Conservation (phyloP, 225 moss, liverwort and hornwort species). For the Physcomitrium patens region DNA sequence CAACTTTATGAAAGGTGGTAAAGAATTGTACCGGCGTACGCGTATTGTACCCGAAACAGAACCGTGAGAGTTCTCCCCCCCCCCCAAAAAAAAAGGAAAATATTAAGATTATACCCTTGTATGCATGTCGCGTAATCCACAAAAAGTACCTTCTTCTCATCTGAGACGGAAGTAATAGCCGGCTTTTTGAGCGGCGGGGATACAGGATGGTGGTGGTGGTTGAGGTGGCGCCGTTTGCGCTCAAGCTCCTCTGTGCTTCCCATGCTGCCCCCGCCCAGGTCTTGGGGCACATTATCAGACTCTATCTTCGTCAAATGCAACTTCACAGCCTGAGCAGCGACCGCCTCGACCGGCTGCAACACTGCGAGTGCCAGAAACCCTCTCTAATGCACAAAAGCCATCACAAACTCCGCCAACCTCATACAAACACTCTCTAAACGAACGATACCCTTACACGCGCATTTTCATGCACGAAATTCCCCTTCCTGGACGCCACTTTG, state of each 20-base stretch:
- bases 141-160: constrained; percentile 84
- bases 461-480: not conserved
- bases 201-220: constrained; percentile 77
- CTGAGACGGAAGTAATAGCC: constrained; percentile 75
- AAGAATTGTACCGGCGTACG: not conserved
- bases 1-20: not conserved
- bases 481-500: not conserved
- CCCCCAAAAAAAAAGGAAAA: not conserved
- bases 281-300: constrained; percentile 97
- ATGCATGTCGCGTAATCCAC: not conserved
- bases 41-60: not conserved
- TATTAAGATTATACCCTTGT: not conserved
- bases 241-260: constrained; percentile 99
- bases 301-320: constrained; percentile 72
- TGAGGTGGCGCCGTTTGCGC: constrained; percentile 98
- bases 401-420: not conserved
- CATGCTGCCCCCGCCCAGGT: constrained; percentile 95
- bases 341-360: constrained; percentile 60
- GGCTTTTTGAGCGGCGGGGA: constrained; percentile 98
- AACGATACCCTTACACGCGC: not conserved
- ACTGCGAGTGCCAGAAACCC: not conserved
- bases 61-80: not conserved
- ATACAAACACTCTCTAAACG: not conserved
- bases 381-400: not conserved
- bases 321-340: constrained; percentile 77